phyloP scores from a whole-genome alignment of 129 eudicot species.

The Smallanthus sonchifolius region DNA sequence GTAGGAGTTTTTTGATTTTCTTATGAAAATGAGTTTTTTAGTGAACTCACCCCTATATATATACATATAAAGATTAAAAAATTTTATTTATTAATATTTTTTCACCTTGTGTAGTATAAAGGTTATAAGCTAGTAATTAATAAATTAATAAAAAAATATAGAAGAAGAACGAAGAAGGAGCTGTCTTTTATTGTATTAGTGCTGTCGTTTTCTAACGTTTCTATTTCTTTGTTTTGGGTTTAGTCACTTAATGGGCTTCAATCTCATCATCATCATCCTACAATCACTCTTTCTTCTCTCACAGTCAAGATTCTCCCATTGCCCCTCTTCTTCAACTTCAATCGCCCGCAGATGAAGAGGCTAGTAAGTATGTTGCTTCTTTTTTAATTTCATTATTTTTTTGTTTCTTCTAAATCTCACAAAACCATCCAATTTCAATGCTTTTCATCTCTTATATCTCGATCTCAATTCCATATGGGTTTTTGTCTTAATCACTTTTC shows the following conservation, averaged over 20 bases:
- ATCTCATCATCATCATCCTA: constrained; percentile 29
- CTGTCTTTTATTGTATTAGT: constrained; percentile 55
- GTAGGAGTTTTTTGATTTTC: no score
- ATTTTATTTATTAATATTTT: no score
- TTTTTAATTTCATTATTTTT: constrained; percentile 5
- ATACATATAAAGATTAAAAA: no score
- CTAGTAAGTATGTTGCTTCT: constrained; percentile 89
- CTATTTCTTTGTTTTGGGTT: constrained; percentile 28
- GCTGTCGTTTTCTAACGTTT: constrained; percentile 70
- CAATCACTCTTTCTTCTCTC: constrained; percentile 35
- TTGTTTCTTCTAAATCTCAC: not conserved
- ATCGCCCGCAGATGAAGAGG: constrained; percentile 56
- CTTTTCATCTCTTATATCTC: constrained; percentile 27
- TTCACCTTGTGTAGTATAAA: no score
- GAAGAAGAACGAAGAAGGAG: constrained; percentile 35
- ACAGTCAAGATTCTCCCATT: not conserved
- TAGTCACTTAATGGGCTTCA: constrained; percentile 50
- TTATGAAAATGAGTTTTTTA: no score
- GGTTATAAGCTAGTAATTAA: no score
- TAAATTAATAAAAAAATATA: not conserved
- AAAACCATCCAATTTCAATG: constrained; percentile 11
- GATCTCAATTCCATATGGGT: constrained; percentile 14
- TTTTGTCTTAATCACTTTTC: not conserved
- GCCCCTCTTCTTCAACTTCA: constrained; percentile 6
- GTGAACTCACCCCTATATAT: no score